Conservation (phyloP, 345 rosid genomes). For the Brassica rapa region DNA sequence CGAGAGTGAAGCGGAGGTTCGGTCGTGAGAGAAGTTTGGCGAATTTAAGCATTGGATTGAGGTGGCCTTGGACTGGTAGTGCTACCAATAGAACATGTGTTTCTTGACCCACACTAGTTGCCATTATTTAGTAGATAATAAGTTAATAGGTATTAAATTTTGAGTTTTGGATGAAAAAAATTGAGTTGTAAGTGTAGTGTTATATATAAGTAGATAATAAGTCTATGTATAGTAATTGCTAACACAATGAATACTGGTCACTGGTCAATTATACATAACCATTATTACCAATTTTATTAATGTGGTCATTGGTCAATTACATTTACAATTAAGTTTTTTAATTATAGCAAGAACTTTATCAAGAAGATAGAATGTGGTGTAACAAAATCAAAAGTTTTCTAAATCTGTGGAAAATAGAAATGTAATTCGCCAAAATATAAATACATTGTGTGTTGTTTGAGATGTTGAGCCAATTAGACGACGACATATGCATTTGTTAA, state of each 20-base stretch:
- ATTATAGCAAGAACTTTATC: not conserved
- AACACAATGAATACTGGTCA: not conserved
- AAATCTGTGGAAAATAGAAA: not conserved
- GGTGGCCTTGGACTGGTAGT: constrained; percentile 36
- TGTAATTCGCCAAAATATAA: not conserved
- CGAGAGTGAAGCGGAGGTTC: constrained; percentile 51
- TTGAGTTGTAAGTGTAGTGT: not conserved
- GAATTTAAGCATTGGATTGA: constrained; percentile 44
- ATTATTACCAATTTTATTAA: not conserved
- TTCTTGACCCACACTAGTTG: constrained; percentile 21
- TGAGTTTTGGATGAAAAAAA: constrained; percentile 12
- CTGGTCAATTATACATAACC: not conserved
- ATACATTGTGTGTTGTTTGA: not conserved
- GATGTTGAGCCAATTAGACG: not conserved
- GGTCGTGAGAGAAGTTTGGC: constrained; percentile 46
- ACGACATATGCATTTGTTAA: not conserved
- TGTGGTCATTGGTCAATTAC: not conserved
- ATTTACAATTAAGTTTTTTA: no score
- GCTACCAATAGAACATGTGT: constrained; percentile 55
- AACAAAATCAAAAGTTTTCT: not conserved
- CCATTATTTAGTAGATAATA: constrained; percentile 14
- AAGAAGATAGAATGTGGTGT: not conserved
- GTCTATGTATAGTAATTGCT: not conserved
- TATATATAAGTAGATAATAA: not conserved
- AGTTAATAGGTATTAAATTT: constrained; percentile 2